Evolutionary conservation across 192 early-diverging fungal genomes (phyloP).

Genomic region (Coemansia sp.): DNA sequence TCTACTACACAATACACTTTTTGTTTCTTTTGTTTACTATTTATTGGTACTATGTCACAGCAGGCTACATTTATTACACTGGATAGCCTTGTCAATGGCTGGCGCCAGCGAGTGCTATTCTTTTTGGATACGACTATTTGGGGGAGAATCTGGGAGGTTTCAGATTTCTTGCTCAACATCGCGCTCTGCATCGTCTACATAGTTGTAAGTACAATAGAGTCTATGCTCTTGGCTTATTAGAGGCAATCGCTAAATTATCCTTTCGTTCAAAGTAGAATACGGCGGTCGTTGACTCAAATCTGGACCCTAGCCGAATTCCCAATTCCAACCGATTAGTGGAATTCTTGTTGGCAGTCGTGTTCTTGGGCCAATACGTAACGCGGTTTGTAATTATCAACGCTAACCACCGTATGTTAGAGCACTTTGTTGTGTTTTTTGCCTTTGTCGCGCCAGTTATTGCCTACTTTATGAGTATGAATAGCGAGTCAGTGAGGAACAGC

Average conservation of each 20-base stretch:
- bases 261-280: conserved; percentile 30
- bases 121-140: conserved; percentile 45
- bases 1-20: neutral
- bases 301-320: conserved; percentile 29
- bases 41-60: conserved; percentile 17
- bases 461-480: conserved; percentile 25
- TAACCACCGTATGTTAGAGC: conserved; percentile 32
- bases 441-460: conserved; percentile 38
- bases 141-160: conserved; percentile 48
- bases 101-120: conserved; percentile 44
- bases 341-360: conserved; percentile 30
- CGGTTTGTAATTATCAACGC: conserved; percentile 47
- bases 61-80: conserved; percentile 47
- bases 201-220: conserved; percentile 27
- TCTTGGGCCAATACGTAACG: conserved; percentile 33
- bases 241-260: neutral
- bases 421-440: conserved; percentile 42
- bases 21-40: neutral
- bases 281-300: conserved; percentile 20
- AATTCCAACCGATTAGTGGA: conserved; percentile 23
- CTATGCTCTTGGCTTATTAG: neutral
- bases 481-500: conserved; percentile 23
- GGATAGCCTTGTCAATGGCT: conserved; percentile 49
- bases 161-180: conserved; percentile 37
- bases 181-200: conserved; percentile 40